Evolutionary conservation across 352 stramenopile genomes (phyloP), one percentile per base, ranked within the genome.

Genomic region (Phytophthora chlamydospora): DNA sequence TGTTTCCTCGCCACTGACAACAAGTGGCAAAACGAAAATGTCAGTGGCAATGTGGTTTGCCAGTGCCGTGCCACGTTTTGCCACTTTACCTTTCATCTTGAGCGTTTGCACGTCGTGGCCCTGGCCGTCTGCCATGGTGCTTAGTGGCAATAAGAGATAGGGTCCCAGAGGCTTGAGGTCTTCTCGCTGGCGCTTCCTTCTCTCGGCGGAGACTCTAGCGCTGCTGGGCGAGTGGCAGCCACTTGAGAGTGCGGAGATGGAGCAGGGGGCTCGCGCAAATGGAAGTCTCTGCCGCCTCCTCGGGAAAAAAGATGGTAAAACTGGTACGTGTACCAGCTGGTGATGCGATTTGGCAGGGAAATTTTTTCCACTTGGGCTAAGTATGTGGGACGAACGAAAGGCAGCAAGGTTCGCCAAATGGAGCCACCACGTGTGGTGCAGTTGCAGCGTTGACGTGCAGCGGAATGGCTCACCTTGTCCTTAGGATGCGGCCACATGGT

Each of bases 1-100:
- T 88, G 82, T 57, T 90, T 89, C 53, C 82, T 78, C 32, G 78
- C 60, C 44, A 81, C 77, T 73, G 29, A 3, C 12, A 46, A 57
- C n/a, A 54, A 47, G 49, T 41, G 41, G 59, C 42, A 49, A 54
- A 17, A 73, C 3, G 2, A 29, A 29, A 29, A 29, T 29, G 24
- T 29, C 4, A 29, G 24, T 29, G 24, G 24, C 24, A 6, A 6
- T 29, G 3, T 29, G 4, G 24, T 29, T 29, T 24, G 24, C 24
- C 4, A 29, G 24, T 29, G 24, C 24, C 24, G 24, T 29, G 24
- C 24, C 24, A 29, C 24, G 4, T 29, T 29, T 29, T 29, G 4
- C 24, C 24, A 29, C 12, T 29, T 19, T 29, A 87, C 76, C 75
- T 74, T 76, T 80, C 59, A 76, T 81, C 72, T 83, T 79, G 52